These are phyloP conservation scores for Helianthus tuberosus DNA, from an alignment of 129 eudicot species.

Conservation along the genomic window DNA sequence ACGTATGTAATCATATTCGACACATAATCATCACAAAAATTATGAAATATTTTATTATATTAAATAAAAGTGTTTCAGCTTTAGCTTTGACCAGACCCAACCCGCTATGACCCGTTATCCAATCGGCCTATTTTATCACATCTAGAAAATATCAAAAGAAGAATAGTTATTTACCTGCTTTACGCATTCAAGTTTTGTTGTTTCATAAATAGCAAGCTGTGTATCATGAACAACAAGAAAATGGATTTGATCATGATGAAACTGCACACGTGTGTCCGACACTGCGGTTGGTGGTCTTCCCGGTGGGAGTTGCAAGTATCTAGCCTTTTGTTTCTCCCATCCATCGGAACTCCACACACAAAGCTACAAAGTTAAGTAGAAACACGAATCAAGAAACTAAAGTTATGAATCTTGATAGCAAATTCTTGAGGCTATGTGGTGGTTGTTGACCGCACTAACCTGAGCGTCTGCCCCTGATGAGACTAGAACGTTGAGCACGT, in stretches of 20 bases:
- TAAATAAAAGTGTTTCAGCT: too few relatives aligned
- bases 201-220: conserved; percentile 83
- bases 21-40: too few relatives aligned
- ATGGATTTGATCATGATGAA: conserved; percentile 91
- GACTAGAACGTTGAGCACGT: conserved; percentile 50
- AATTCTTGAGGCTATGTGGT: not conserved
- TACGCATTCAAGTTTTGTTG: conserved; percentile 76
- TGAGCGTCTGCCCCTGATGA: conserved; percentile 69
- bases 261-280: conserved; percentile 91
- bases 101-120: not conserved
- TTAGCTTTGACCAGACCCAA: too few relatives aligned
- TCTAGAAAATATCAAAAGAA: not conserved
- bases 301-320: conserved; percentile 70
- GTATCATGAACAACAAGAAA: conserved; percentile 93
- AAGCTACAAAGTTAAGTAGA: conserved; percentile 43
- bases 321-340: conserved; percentile 84
- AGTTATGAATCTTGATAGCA: conserved; percentile 16
- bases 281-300: conserved; percentile 67
- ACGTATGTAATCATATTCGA: too few relatives aligned
- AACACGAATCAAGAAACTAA: not conserved
- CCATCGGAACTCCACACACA: conserved; percentile 93
- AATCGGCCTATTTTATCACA: not conserved
- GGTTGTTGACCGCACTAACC: conserved; percentile 46
- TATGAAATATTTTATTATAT: too few relatives aligned
- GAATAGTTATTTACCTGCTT: conserved; percentile 60